Conservation (phyloP, 2,329 filamentous ascomycete species). For the Pestalotiopsis sp. region DNA sequence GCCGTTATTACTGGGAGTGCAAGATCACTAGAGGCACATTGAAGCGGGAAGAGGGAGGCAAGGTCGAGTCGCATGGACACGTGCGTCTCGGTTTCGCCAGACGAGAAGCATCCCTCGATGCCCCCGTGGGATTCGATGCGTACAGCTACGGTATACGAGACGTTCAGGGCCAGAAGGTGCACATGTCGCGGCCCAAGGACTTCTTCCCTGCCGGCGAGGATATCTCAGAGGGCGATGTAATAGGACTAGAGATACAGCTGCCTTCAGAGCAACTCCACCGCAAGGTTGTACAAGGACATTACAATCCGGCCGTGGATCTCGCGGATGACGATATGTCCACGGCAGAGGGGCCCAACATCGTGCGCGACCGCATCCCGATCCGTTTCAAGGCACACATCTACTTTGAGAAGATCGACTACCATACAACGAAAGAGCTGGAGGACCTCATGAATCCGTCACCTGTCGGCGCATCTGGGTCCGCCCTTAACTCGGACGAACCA, state of each 20-base stretch:
- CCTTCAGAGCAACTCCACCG: slow-evolving; percentile 84
- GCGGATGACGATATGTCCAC: slow-evolving; percentile 58
- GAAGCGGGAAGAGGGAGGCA: slow-evolving; percentile 43
- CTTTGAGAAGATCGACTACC: slow-evolving; percentile 91
- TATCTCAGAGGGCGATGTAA: slow-evolving; percentile 87
- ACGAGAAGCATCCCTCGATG: slow-evolving; percentile 79
- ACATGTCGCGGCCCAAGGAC: slow-evolving; percentile 90
- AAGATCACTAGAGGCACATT: slow-evolving; percentile 80
- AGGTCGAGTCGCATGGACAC: slow-evolving; percentile 56
- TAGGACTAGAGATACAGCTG: slow-evolving; percentile 85
- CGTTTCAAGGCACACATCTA: slow-evolving; percentile 92
- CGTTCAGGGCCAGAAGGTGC: slow-evolving; percentile 85
- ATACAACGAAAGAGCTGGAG: slow-evolving; percentile 84
- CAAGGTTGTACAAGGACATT: slow-evolving; percentile 84
- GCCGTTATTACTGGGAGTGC: slow-evolving; percentile 92
- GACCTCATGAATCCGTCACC: slow-evolving; percentile 75
- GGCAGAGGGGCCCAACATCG: slow-evolving; percentile 74
- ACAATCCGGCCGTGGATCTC: slow-evolving; percentile 81
- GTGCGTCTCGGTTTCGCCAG: slow-evolving; percentile 88
- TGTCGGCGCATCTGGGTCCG: slow-evolving; percentile 41
- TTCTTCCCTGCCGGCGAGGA: slow-evolving; percentile 81
- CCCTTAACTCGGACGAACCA: slow-evolving; percentile 52
- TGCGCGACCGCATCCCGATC: slow-evolving; percentile 93
- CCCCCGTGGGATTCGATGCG: slow-evolving; percentile 82
- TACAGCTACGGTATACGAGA: slow-evolving; percentile 96